Base-by-base conservation (phyloP, 2,329 filamentous ascomycete genomes). In the Madurella fahalii region DNA sequence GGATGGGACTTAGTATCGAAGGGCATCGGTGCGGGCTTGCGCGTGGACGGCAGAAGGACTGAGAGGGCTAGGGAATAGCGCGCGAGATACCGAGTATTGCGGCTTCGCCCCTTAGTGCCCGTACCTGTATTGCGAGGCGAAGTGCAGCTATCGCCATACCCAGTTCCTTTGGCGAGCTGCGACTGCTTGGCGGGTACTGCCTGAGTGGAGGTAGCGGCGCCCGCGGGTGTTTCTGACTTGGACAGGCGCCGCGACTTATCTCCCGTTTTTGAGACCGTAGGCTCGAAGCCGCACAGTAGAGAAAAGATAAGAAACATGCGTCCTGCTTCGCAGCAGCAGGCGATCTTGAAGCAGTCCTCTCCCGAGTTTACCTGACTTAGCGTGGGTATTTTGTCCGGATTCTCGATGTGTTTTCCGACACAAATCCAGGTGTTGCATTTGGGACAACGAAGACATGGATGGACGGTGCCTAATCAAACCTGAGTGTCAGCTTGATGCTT, bases 321-420 rank as follows among this genome's bases (percentile, higher is more conserved):
- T 4, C 62, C 62, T 9, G 51, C 20, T 5, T 63, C 54, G 40
- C 66, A 68, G 43, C 64, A 66, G 62, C 62, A 64, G 3, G 52
- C 41, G 20, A 63, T 11, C 9, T 57, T 58, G 50, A 58, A 25
- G 7, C 25, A 46, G 13, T 9, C 30, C n/a, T 53, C 51, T 3
- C 18, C 40, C 2, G 53, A 56, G 4, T 8, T 13, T 4, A 41
- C 30, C 40, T 50, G 15, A 18, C 34, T 40, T n/a, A 50, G 25
- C 2, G 12, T 4, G 9, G 52, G 37, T 7, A 34, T 12, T 11
- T 2, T 39, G 11, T 25, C 12, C 2, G 57, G 18, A 32, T 51
- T 31, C 18, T 40, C 49, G 13, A 2, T 20, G 41, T 45, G 37
- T 16, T 45, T 32, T 18, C 46, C 53, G 2, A 60, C 20, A 39